phyloP scores from a whole-genome alignment of 1,284 basidiomycete species.

The Naganishia sp. region DNA sequence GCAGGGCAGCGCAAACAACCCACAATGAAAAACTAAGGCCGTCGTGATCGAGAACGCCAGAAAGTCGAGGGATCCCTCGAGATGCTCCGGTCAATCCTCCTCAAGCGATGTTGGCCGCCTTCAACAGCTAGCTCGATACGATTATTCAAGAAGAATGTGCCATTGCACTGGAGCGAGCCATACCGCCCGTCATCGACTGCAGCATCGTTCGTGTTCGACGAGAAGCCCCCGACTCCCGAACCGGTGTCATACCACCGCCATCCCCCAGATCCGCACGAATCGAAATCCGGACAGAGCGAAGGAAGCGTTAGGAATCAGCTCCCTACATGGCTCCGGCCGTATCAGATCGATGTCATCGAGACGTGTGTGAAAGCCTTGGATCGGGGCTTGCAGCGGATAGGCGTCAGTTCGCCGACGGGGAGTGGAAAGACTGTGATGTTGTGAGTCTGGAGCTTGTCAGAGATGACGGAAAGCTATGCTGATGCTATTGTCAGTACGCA shows the following conservation, averaged over 20 bases:
- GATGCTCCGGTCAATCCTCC: constrained; percentile 1
- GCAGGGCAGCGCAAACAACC: neutral
- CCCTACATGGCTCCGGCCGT: constrained; percentile 66
- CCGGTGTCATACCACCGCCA: neutral
- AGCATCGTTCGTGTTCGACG: neutral
- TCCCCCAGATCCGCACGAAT: neutral
- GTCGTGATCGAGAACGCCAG: neutral
- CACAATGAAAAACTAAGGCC: no score
- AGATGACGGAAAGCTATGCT: neutral
- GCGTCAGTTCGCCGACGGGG: constrained; percentile 89
- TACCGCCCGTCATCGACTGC: neutral
- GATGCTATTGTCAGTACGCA: constrained; percentile 15
- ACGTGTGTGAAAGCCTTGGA: constrained; percentile 73
- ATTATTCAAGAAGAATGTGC: neutral
- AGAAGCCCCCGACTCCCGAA: neutral
- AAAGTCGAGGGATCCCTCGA: neutral
- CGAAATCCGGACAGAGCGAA: no score
- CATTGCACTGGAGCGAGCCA: neutral
- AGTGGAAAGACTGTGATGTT: constrained; percentile 94
- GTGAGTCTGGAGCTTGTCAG: constrained; percentile 61
- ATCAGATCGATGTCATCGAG: constrained; percentile 82
- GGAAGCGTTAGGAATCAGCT: neutral
- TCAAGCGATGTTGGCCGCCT: neutral
- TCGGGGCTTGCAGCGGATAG: constrained; percentile 69
- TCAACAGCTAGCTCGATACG: no score